Conservation (phyloP, 305 asterid species). For the Fraxinus greggii region DNA sequence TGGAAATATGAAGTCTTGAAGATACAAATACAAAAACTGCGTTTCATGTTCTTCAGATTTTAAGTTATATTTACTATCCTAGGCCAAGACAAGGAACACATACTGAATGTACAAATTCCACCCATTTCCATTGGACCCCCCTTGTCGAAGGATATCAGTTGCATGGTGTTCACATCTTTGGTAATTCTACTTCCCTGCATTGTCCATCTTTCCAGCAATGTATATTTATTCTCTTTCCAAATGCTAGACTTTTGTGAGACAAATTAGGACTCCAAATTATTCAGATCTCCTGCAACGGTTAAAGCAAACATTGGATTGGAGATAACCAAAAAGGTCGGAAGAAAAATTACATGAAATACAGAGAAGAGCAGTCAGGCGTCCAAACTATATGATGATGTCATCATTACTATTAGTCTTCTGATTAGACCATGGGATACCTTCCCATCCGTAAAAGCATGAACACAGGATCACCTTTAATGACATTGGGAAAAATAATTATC, state of each 20-base stretch:
- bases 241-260: neutral
- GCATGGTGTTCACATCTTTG: neutral
- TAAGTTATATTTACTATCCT: neutral
- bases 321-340: conserved; percentile 1
- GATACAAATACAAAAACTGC: neutral
- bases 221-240: neutral
- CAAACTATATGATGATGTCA: neutral
- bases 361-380: neutral
- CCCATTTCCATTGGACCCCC: neutral
- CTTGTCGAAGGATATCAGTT: neutral
- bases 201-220: neutral
- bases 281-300: conserved; percentile 33
- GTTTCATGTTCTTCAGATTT: neutral
- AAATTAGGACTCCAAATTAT: conserved; percentile 4
- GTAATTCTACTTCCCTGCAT: neutral
- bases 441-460: neutral
- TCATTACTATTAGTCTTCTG: neutral
- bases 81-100: neutral
- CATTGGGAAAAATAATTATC: neutral
- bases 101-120: neutral
- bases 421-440: neutral
- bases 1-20: neutral
- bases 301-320: neutral
- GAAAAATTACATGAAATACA: neutral
- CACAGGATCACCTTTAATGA: neutral